Base-by-base conservation (phyloP, 2,329 filamentous ascomycete genomes). In the Aureobasidium pullulans region DNA sequence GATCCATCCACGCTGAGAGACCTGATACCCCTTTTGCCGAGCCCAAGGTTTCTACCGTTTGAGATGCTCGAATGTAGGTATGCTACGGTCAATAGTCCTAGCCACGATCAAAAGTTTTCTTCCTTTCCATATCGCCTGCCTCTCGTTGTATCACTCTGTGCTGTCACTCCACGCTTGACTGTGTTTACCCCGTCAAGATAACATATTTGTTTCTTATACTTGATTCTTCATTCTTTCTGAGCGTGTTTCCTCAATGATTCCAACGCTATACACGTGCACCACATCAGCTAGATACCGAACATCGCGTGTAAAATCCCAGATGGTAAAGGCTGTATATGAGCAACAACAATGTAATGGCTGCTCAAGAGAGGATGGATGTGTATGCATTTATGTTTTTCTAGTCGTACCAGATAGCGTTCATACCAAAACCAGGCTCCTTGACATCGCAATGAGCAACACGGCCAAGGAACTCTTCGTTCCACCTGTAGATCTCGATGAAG, bases 371-470 rank as follows among this genome's bases (percentile, higher is more conserved):
- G 23, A 23, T 23, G 2, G 0, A 23, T 23, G 3, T 23, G 23
- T 23, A 23, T 23, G 23, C 23, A 23, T 23, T 23, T 3, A 23
- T 23, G 23, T 23, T 0, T 23, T 6, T 43, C 34, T 57, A 90
- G 74, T 95, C 88, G 72, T 94, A 94, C 90, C 90, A 96, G 63
- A 95, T 91, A n/a, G 90, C 90, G 75, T 96, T 96, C 90, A 96
- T 96, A 1, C 90, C 90, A 71, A 96, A 96, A 1, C 90, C 90
- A n/a, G 88, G 89, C 76, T 95, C 90, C 6, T 85, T 84, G 39
- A 95, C 85, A 65, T 89, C 84, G 63, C 89, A 78, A 63, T 88
- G 80, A 15, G 90, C 90, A 7, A 95, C 90, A 3, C 90, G 78
- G 1, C 84, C 86, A 57, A 96, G 75, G 66, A 87, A 89, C 78